Conservation (phyloP, 352 stramenopile species). For the Globisporangium ultimum region DNA sequence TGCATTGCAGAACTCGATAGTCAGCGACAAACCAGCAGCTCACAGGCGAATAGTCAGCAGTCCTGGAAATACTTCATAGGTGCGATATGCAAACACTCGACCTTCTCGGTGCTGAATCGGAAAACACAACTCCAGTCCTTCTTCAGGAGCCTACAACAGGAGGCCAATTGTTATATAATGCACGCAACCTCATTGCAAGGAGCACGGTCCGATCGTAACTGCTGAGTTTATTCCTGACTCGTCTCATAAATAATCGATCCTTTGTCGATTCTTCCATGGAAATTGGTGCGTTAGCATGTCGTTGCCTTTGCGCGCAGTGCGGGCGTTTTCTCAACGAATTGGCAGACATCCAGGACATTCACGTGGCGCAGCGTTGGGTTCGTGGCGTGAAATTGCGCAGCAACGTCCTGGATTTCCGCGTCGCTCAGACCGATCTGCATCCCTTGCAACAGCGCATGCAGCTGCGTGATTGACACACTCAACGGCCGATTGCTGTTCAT, state of each 20-base stretch:
- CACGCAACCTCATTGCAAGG: too few species aligned
- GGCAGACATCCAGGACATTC: constrained; percentile 65
- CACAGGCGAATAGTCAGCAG: constrained; percentile 26
- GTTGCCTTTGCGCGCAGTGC: constrained; percentile 19
- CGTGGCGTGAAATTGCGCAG: constrained; percentile 29
- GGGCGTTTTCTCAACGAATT: constrained; percentile 38
- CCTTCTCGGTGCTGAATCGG: constrained; percentile 31
- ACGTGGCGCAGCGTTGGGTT: constrained; percentile 40
- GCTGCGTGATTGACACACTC: constrained; percentile 37
- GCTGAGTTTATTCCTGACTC: too few species aligned
- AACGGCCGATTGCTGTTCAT: constrained; percentile 12
- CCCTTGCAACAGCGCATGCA: constrained; percentile 38
- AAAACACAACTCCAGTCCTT: constrained; percentile 20
- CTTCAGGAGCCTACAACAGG: neutral
- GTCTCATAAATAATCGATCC: too few species aligned
- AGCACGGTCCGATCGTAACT: too few species aligned
- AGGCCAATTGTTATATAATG: too few species aligned
- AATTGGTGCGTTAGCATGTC: neutral
- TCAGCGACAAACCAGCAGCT: constrained; percentile 22
- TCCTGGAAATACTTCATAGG: constrained; percentile 28
- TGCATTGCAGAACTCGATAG: constrained; percentile 21
- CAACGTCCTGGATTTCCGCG: constrained; percentile 23
- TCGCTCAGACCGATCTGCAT: constrained; percentile 32
- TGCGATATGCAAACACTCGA: constrained; percentile 28
- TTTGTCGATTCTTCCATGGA: too few species aligned